phyloP scores from a whole-genome alignment of 2,329 filamentous ascomycete genomes.

The Purpureocillium lavendulum region DNA sequence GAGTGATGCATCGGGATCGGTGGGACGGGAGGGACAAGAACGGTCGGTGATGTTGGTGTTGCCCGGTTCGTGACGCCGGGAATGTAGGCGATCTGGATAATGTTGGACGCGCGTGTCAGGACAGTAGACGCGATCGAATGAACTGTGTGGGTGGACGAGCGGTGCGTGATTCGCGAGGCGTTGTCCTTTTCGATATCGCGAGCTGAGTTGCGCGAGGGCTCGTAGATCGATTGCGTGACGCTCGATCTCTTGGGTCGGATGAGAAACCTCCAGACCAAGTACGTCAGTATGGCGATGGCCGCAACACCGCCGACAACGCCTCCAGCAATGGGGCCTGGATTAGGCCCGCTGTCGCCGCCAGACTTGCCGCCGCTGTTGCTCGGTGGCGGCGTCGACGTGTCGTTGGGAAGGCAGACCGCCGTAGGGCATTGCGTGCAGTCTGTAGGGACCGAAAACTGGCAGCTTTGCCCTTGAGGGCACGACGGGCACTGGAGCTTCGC shows the following conservation, averaged over 20 bases:
- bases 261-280: conserved; percentile 80
- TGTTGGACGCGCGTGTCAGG: conserved; percentile 91
- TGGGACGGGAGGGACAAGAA: conserved; percentile 85
- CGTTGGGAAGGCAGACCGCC: conserved; percentile 34
- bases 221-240: conserved; percentile 43
- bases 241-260: conserved; percentile 71
- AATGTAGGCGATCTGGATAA: conserved; percentile 99
- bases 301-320: conserved; percentile 80
- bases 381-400: conserved; percentile 7
- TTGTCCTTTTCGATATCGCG: conserved; percentile 38
- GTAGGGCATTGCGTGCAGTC: conserved; percentile 38
- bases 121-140: conserved; percentile 92
- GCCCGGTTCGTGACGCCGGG: conserved; percentile 93
- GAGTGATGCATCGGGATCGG: conserved; percentile 70
- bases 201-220: conserved; percentile 42
- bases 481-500: conserved; percentile 34
- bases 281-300: conserved; percentile 66
- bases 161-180: conserved; percentile 32
- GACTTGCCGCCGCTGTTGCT: conserved; percentile 6
- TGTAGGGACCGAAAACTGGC: conserved; percentile 35
- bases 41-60: conserved; percentile 68
- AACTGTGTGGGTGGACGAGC: conserved; percentile 77
- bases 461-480: conserved; percentile 33
- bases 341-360: conserved; percentile 40
- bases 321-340: conserved; percentile 80